Percentiles rank a stretch among this genome's conserved stretches.
Evolutionary conservation across 1,284 basidiomycete species (phyloP).

Genomic region (Ganoderma sinense): DNA sequence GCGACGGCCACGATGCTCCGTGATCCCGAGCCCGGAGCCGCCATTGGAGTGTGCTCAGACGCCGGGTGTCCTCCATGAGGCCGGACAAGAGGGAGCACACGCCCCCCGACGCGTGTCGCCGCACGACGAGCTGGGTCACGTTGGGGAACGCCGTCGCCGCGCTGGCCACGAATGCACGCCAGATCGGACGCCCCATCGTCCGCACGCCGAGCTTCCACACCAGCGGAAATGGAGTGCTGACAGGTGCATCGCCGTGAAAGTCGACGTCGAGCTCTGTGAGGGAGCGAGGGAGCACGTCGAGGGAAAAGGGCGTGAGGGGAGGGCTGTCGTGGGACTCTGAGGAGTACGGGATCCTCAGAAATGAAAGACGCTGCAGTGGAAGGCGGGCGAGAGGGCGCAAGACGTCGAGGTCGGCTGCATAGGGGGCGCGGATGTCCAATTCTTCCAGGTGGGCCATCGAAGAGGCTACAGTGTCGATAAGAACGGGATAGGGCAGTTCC

Average conservation of each 20-base stretch:
- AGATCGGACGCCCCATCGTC: background rate
- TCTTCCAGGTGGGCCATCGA: background rate
- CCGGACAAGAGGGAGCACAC: no score
- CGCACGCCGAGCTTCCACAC: background rate
- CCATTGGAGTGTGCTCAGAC: background rate
- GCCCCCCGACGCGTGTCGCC: no score
- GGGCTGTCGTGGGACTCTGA: background rate
- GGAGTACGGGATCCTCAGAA: background rate
- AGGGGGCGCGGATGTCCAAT: background rate
- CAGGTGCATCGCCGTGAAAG: background rate
- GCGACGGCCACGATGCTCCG: background rate
- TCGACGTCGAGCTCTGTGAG: background rate
- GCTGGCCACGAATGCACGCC: background rate
- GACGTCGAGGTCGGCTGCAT: background rate
- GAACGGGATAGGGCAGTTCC: background rate
- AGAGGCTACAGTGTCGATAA: background rate
- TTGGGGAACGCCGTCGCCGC: background rate
- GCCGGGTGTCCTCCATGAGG: background rate
- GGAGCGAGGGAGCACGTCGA: background rate
- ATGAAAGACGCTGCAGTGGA: background rate
- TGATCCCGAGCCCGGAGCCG: background rate
- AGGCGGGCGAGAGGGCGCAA: background rate
- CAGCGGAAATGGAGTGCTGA: background rate
- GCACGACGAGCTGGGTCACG: background rate
- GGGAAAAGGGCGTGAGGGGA: background rate